These are phyloP conservation scores for Fraxinus baroniana DNA, from an alignment of 305 asterid genomes.

Conservation along the genomic window DNA sequence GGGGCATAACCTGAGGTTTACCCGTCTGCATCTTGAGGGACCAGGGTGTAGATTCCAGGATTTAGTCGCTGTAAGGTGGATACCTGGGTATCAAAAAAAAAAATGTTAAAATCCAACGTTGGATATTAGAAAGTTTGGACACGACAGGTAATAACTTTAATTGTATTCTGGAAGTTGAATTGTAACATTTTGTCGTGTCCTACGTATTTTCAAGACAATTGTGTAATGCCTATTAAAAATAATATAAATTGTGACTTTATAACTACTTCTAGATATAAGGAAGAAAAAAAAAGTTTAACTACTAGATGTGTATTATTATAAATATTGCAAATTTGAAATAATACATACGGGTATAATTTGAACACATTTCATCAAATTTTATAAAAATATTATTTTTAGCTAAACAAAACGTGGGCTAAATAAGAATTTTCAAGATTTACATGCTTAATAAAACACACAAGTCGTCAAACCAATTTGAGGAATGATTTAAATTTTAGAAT, in stretches of 20 bases:
- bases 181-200: background rate
- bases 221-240: background rate
- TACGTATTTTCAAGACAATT: background rate
- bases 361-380: no score
- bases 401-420: no score
- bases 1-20: no score
- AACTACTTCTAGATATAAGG: background rate
- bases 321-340: no score
- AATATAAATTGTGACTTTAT: background rate
- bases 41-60: no score
- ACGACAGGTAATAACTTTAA: background rate
- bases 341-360: no score
- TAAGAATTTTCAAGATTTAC: no score
- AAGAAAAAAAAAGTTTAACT: no score
- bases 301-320: background rate
- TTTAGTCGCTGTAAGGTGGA: no score
- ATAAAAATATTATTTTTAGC: no score
- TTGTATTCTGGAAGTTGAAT: background rate
- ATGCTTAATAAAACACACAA: background rate
- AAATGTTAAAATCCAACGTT: background rate
- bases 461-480: background rate
- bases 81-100: no score
- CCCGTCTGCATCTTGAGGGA: no score
- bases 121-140: background rate
- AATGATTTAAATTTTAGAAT: background rate